Evolutionary conservation across 2,329 filamentous ascomycete genomes (phyloP).

Genomic region (Trichoderma sp.): DNA sequence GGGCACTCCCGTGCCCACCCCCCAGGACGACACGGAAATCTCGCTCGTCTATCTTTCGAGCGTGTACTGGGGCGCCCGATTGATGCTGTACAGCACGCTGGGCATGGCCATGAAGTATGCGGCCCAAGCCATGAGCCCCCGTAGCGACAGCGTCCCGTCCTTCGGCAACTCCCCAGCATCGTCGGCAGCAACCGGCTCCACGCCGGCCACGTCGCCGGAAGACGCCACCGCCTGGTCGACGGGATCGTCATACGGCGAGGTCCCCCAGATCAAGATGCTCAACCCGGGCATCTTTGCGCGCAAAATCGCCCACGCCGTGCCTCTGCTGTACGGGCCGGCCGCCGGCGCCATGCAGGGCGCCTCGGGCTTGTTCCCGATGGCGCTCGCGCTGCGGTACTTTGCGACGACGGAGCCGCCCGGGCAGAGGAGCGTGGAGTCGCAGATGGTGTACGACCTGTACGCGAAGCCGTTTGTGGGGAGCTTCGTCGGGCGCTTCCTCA

Average conservation of each 20-base stretch:
- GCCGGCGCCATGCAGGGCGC: constrained; percentile 27
- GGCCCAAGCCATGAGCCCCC: not conserved
- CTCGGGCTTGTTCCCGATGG: constrained; percentile 27
- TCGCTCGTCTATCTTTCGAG: constrained; percentile 28
- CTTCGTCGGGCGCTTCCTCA: constrained; percentile 27
- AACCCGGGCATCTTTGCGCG: constrained; percentile 27
- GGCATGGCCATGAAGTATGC: constrained; percentile 5
- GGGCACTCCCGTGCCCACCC: constrained; percentile 24
- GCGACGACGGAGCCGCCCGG: constrained; percentile 27
- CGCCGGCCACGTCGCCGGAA: not conserved
- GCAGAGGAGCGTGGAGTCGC: constrained; percentile 25
- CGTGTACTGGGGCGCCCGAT: constrained; percentile 29
- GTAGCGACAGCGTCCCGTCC: not conserved
- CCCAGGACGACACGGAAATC: constrained; percentile 29
- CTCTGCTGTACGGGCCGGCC: constrained; percentile 28
- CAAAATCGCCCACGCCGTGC: constrained; percentile 30
- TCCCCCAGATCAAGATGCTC: not conserved
- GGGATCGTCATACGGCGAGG: not conserved
- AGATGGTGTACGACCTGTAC: constrained; percentile 28
- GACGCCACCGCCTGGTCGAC: not conserved
- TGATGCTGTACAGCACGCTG: constrained; percentile 24
- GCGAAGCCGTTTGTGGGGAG: constrained; percentile 28
- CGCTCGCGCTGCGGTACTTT: constrained; percentile 29
- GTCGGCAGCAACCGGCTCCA: not conserved
- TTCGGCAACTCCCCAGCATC: constrained; percentile 1